Evolutionary conservation across 1,139 yeast species (phyloP), one percentile per base, ranked within the genome.

Genomic region (Candida tropicalis): DNA sequence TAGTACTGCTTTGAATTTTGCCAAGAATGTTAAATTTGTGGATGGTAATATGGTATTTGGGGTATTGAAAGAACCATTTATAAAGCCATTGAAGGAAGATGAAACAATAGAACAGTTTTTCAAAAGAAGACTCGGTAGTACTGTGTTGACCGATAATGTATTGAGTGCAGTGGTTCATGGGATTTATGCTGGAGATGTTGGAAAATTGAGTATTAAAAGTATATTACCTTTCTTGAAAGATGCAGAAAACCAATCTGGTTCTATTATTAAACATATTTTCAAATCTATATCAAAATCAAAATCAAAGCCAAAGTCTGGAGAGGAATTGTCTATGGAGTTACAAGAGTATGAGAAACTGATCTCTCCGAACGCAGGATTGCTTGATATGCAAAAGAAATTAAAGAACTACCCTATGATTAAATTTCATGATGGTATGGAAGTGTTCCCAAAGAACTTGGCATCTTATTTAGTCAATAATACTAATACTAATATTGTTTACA

Each of bases 161-260:
- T 64, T 86, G 13, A 87, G 96, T 60, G 98, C 97, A 0, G 67
- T 91, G 3, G 70, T 86, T 57, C 90, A 90, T 57, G 99, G 99
- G 0, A 82, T 93, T 2, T 93, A 90, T 60, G 97, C 96, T 4
- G 97, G 96, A 1, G 96, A 91, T 60, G 74, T 82, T 3, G 58
- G 75, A 9, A 70, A 78, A 46, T 66, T 93, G 36, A 87, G 96
- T 63, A 81, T 86, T 0, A 67, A 77, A 17, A 70, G 86, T 1
- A 75, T 85, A 0, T 54, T 84, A 45, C 79, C 81, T 0, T 52
- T 65, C 11, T 56, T 88, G 48, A 78, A 74, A 40, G 66, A 74
- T 17, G 62, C 80, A 42, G 97, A 88, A 58, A 57, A 66, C n/a
- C 62, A 75, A 6, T 66, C 79, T 49, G 88, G 90, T 0, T 82